Base-by-base conservation (phyloP, 495 filamentous ascomycete genomes). In the Rostrohypoxylon terebratum region DNA sequence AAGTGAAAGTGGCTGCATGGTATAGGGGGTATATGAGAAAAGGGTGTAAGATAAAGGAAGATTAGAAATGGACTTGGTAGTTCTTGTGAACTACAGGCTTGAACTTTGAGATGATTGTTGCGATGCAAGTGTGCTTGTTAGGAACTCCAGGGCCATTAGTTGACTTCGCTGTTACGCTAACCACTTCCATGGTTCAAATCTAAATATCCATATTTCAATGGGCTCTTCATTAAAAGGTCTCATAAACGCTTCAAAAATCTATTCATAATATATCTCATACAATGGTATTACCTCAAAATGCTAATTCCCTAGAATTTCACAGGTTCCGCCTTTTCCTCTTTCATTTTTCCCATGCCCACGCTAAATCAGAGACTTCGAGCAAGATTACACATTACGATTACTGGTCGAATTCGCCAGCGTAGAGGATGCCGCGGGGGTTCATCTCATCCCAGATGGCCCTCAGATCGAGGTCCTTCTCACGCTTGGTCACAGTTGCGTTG, bases 381-480 rank as follows among this genome's bases (percentile, higher is more conserved):
- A 31, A 6, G 10, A 62, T 48, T 62, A 59, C 9, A 48, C 9
- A 48, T 58, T 66, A 66, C 16, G 20, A 60, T 66, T 53, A 76
- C 71, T 74, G 68, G 1, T 76, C 63, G 16, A 76, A 78, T 25
- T 74, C 63, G 1, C 73, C 74, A 2, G 76, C 76, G 42, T 78
- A 73, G 7, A 78, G 71, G 33, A 78, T 58, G 50, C 63, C 76
- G 3, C 57, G 21, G 4, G 60, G 64, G 55, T 78, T 78, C 76
- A 78, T 78, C 47, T 69, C 31, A 14, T 74, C 54, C 76, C 76
- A 78, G 47, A 78, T 18, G 0, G 76, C 45, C 9, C 76, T 71
- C 11, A 68, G 53, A 20, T 78, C 62, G 21, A 78, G 60, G n/a
- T 75, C 69, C 6, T 61, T 51, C 28, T 55, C 70, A 23, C 71